Base-by-base conservation (phyloP, 2,329 filamentous ascomycete genomes). In the Achaetomium macrosporum region DNA sequence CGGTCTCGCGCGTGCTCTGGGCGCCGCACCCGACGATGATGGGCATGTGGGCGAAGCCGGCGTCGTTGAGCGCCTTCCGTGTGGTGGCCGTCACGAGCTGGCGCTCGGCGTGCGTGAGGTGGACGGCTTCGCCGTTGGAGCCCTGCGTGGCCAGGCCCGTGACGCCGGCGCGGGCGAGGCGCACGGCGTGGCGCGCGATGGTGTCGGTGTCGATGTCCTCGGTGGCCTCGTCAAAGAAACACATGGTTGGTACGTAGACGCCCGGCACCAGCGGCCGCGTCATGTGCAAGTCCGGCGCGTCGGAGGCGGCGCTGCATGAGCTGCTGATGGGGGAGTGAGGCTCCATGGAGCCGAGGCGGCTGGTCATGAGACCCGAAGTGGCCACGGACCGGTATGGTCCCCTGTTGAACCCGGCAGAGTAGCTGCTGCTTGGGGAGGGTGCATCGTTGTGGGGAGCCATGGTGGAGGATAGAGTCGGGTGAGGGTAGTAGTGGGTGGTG, bases 121-220 rank as follows among this genome's bases (percentile, higher is more conserved):
- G 87, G 12, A 90, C 87, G 8, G 88, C 87, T 73, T 93, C 88
- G 62, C 88, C 88, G 65, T 92, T 92, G 65, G 85, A 89, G 43
- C 88, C 88, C 67, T 90, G 87, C 11, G 85, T 88, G 45, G 87
- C 85, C 43, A 92, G 76, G 17, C 87, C 87, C 15, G 84, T 79
- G 40, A 91, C 81, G 58, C 88, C 88, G 29, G 85, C 81, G 63
- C 83, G 76, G 43, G 86, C 87, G n/a, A 92, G 81, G 62, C 83
- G 81, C 48, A 87, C 78, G 36, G 85, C 82, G 65, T 80, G 74
- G 47, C 73, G 76, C 45, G 78, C 75, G 54, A 84, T 83, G 37
- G 82, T 79, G 35, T 73, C 69, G 12, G 78, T 73, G 64, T 90
- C 86, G 51, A 90, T 71, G 51, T 88, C 81, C 66, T 90, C 86